Percentiles rank a stretch among this genome's conserved stretches.
phyloP scores from a whole-genome alignment of 2,329 filamentous ascomycete species.

The Ophiostoma perfectum region DNA sequence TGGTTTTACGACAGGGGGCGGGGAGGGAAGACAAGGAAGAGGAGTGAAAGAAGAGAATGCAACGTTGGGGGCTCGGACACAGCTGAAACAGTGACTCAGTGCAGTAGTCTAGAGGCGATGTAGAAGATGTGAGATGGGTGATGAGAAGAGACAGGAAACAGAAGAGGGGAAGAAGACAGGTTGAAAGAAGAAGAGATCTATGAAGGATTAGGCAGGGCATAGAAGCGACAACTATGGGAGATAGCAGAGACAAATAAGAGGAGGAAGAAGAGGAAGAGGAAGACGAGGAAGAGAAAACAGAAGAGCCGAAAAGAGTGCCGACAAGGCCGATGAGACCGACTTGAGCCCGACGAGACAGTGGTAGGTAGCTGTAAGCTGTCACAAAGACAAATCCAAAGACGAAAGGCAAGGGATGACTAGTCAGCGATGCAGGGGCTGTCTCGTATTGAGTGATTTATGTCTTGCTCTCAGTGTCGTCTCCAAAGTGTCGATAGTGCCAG shows the following conservation, averaged over 20 bases:
- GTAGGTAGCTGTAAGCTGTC: neutral
- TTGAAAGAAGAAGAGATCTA: neutral
- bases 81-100: neutral
- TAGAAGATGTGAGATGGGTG: neutral
- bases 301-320: neutral
- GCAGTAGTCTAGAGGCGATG: neutral
- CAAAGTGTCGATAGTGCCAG: neutral
- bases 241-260: neutral
- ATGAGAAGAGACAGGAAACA: neutral
- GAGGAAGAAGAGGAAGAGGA: neutral
- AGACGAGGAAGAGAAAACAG: neutral
- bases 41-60: neutral
- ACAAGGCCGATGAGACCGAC: neutral
- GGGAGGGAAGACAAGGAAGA: neutral
- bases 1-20: constrained; percentile 9
- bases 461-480: neutral
- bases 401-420: neutral
- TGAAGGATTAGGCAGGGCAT: neutral
- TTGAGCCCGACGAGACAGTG: neutral
- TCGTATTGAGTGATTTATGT: constrained; percentile 1
- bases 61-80: neutral
- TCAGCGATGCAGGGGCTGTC: constrained; percentile 3
- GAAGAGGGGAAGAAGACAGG: neutral
- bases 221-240: neutral
- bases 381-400: neutral